Evolutionary conservation across 2,329 filamentous ascomycete species (phyloP).

Genomic region (Colletotrichum spinosum): DNA sequence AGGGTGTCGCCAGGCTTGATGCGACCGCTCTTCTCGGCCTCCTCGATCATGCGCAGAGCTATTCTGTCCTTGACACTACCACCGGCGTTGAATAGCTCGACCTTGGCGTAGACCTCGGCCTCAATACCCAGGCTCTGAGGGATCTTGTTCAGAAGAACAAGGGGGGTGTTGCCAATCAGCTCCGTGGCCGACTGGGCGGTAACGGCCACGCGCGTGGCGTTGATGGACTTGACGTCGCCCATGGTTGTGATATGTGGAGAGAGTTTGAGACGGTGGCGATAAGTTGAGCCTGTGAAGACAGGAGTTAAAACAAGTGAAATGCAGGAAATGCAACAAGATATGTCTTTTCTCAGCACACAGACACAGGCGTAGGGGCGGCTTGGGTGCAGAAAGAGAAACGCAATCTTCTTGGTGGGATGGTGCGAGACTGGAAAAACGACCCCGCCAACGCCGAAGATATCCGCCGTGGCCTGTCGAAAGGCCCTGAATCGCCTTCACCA

Average conservation of each 20-base stretch:
- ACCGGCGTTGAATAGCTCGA: conserved; percentile 93
- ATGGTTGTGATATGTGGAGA: conserved; percentile 14
- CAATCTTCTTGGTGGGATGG: conserved; percentile 35
- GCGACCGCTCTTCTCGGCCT: conserved; percentile 88
- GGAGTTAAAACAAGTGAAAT: neutral
- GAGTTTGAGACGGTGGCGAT: neutral
- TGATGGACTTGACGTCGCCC: conserved; percentile 37
- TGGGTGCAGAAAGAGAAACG: conserved; percentile 28
- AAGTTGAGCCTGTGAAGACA: neutral
- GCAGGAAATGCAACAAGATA: neutral
- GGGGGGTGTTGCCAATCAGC: conserved; percentile 95
- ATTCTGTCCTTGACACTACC: conserved; percentile 96
- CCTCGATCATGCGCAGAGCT: conserved; percentile 96
- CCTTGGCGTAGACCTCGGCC: conserved; percentile 89
- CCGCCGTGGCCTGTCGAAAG: conserved; percentile 12
- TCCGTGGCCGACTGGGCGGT: conserved; percentile 76
- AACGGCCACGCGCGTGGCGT: conserved; percentile 41
- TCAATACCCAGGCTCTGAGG: conserved; percentile 91
- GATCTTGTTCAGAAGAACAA: conserved; percentile 92
- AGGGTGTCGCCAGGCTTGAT: conserved; percentile 98
- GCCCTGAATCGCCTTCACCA: too few relatives aligned
- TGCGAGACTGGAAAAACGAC: conserved; percentile 32
- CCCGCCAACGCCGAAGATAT: conserved; percentile 38
- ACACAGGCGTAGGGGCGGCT: neutral
- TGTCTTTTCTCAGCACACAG: conserved; percentile 21